Evolutionary conservation across 2,329 filamentous ascomycete species (phyloP), one percentile per base, ranked within the genome.

Genomic region (Pestalotiopsis sp.): DNA sequence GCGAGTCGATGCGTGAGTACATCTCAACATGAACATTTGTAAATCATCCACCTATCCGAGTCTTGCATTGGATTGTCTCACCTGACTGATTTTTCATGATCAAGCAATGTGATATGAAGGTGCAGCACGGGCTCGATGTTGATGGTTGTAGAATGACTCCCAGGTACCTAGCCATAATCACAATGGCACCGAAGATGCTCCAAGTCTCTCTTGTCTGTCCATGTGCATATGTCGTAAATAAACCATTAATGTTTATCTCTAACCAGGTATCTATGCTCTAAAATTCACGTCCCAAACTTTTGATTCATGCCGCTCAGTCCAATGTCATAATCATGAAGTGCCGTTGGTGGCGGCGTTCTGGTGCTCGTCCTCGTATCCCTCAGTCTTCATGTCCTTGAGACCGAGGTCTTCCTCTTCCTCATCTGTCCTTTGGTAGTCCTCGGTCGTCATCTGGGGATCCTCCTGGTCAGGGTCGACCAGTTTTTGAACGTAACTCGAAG

Each of bases 371-470:
- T 92, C 92, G 77, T 99, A 98, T 0, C 90, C 91, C 79, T 98
- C 95, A 0, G 91, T 90, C 86, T 95, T 96, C 91, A 99, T 99
- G 77, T 99, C 96, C 69, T 85, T 90, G 72, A 99, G 82, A 0
- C 96, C 96, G 12, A 99, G 84, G 69, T 98, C 93, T 76, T 99
- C 96, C 81, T 97, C 93, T 78, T 99, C 96, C 79, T 98, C 93
- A 0, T 92, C 90, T 0, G 95, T 97, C 70, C 96, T 88, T 69
- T 92, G 89, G 79, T 99, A 99, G 38, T 93, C 92, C 81, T 93
- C 93, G 2, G 89, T 86, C 68, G 87, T 90, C 78, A 99, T 92
- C 81, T 96, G 92, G 17, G 91, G 91, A 77, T 99, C 96, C 0
- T 84, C 82, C 61, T 86, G 76, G 41, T 84, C 84, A 1, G 92